Conservation (phyloP, 148 eudicot species). For the Cornus kousa region DNA sequence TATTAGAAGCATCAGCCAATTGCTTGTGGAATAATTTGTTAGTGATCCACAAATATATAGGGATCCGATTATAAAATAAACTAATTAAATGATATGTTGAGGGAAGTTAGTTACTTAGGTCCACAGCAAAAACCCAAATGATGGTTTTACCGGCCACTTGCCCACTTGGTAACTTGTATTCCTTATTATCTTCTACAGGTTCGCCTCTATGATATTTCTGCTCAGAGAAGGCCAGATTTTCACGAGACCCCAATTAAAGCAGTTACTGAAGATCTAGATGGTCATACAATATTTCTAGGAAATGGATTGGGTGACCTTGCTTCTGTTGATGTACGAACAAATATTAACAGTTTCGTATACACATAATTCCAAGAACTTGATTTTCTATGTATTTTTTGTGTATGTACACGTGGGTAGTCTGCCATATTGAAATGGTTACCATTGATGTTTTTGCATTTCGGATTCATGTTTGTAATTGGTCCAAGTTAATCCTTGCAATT, state of each 20-base stretch:
- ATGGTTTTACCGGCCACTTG: neutral
- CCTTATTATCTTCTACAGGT: constrained; percentile 43
- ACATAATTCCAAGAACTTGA: neutral
- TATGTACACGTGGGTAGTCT: neutral
- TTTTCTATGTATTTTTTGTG: neutral
- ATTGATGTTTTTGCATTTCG: neutral
- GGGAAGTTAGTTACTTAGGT: neutral
- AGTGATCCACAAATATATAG: neutral
- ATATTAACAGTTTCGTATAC: constrained; percentile 26
- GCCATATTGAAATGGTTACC: neutral
- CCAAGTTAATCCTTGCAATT: neutral
- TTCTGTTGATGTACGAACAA: constrained; percentile 91
- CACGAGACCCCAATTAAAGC: constrained; percentile 84
- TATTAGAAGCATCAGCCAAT: neutral
- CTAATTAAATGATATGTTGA: neutral
- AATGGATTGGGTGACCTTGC: constrained; percentile 95
- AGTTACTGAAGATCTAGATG: constrained; percentile 80
- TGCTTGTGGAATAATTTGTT: neutral
- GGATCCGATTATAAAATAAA: no score
- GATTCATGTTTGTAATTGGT: neutral
- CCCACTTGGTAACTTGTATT: constrained; percentile 13
- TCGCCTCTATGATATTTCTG: constrained; percentile 85
- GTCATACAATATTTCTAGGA: constrained; percentile 73
- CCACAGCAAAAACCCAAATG: neutral
- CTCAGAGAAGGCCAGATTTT: constrained; percentile 92